Evolutionary conservation across 129 eudicot species (phyloP).

Genomic region (Saposhnikovia divaricata): DNA sequence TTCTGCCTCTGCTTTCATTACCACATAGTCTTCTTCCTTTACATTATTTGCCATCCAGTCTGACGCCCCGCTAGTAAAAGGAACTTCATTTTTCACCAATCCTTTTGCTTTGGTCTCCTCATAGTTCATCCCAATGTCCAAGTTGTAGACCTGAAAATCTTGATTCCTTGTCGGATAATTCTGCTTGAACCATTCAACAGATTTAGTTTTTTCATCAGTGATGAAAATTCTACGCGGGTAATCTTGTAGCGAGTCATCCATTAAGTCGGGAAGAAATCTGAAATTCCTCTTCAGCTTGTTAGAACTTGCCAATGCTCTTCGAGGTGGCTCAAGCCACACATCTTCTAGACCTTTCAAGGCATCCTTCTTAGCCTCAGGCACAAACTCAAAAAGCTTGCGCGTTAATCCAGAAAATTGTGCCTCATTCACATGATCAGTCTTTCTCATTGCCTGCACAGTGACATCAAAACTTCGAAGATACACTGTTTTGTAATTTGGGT

Average conservation of each 20-base stretch:
- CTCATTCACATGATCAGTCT: background rate
- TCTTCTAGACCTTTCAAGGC: constrained; percentile 46
- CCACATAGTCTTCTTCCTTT: constrained; percentile 56
- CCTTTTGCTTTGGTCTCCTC: background rate
- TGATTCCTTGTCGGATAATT: constrained; percentile 57
- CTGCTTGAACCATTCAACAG: constrained; percentile 44
- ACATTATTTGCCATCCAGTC: constrained; percentile 57
- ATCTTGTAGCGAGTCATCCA: constrained; percentile 44
- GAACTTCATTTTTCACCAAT: background rate
- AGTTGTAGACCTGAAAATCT: constrained; percentile 35
- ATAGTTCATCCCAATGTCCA: constrained; percentile 27
- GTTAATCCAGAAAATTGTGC: constrained; percentile 11
- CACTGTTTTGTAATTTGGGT: constrained; percentile 25
- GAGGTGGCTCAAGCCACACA: constrained; percentile 64
- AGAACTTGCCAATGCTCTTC: constrained; percentile 36
- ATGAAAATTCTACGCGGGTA: constrained; percentile 62
- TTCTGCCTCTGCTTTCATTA: constrained; percentile 77
- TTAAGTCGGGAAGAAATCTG: constrained; percentile 46
- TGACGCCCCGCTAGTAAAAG: constrained; percentile 27
- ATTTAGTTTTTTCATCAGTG: background rate
- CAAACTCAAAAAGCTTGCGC: constrained; percentile 14
- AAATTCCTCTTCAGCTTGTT: constrained; percentile 18
- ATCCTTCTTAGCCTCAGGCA: constrained; percentile 34
- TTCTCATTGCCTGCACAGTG: constrained; percentile 37
- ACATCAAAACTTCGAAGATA: constrained; percentile 24